These are phyloP conservation scores for Tylopilus rubrobrunneus DNA, from an alignment of 768 basidiomycete species.

Conservation along the genomic window DNA sequence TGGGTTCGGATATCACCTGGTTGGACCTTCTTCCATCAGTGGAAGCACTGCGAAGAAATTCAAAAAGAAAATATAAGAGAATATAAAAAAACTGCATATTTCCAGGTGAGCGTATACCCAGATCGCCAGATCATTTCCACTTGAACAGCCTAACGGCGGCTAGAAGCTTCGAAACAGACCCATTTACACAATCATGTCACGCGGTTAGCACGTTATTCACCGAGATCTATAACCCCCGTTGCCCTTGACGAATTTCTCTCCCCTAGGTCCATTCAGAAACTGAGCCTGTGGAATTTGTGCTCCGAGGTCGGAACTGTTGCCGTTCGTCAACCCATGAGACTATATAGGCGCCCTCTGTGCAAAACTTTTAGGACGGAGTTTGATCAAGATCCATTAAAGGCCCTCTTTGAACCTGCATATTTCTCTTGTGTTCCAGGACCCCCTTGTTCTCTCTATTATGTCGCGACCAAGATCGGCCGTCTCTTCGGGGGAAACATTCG, in stretches of 20 bases:
- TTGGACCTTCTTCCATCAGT: conserved; percentile 7
- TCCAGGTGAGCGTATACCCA: conserved; percentile 20
- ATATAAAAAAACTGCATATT: conserved; percentile 7
- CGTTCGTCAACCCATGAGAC: background rate
- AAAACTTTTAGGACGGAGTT: conserved; percentile 29
- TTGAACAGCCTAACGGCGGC: conserved; percentile 18
- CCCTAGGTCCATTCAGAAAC: conserved; percentile 1
- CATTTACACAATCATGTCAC: conserved; percentile 10
- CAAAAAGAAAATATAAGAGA: conserved; percentile 1
- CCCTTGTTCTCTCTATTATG: conserved; percentile 18
- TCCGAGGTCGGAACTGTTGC: conserved; percentile 12
- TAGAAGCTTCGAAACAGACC: conserved; percentile 1
- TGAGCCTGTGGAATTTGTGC: background rate
- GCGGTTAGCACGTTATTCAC: conserved; percentile 12
- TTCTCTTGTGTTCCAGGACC: conserved; percentile 4
- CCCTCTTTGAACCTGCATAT: conserved; percentile 1
- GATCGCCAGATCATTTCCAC: conserved; percentile 21
- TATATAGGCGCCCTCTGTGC: conserved; percentile 2
- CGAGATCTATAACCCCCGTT: conserved; percentile 8
- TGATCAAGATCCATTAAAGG: conserved; percentile 25
- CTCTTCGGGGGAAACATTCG: conserved; percentile 41
- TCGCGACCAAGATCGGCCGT: conserved; percentile 10
- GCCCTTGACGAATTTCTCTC: background rate
- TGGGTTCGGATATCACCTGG: conserved; percentile 26
- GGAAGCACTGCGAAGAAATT: conserved; percentile 3